These are phyloP conservation scores for Cyclotella sp. DNA, from an alignment of 108 stramenopile genomes.

Conservation along the genomic window DNA sequence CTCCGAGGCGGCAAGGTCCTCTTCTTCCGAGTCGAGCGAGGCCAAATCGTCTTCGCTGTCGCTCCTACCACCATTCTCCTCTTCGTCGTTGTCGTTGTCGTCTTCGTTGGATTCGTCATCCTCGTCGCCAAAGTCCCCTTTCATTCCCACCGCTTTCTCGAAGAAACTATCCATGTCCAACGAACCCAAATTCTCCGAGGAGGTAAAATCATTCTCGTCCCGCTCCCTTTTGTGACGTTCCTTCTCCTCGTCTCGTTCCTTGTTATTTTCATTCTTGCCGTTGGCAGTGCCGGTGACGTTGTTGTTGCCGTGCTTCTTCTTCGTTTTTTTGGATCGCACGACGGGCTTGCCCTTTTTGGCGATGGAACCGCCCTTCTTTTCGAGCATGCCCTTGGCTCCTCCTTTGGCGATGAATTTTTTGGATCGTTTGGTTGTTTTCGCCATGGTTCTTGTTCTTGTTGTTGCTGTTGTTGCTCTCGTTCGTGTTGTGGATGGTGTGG, in stretches of 20 bases:
- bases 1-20: constrained; percentile 79
- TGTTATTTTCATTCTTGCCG: neutral
- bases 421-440: constrained; percentile 82
- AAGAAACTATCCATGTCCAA: constrained; percentile 60
- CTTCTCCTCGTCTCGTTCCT: constrained; percentile 33
- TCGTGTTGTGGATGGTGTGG: no score
- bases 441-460: constrained; percentile 40
- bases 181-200: constrained; percentile 31
- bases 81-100: constrained; percentile 18
- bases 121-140: constrained; percentile 40
- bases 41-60: constrained; percentile 54
- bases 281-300: neutral
- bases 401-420: constrained; percentile 81
- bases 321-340: neutral
- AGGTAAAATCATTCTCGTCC: constrained; percentile 32
- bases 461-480: no score
- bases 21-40: constrained; percentile 71
- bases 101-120: constrained; percentile 18
- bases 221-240: constrained; percentile 28
- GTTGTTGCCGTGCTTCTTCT: constrained; percentile 21
- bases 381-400: constrained; percentile 67
- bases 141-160: constrained; percentile 24
- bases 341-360: constrained; percentile 74
- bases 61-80: constrained; percentile 16
- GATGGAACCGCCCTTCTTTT: constrained; percentile 67